Evolutionary conservation across 257 asterid genomes (phyloP), one percentile per base, ranked within the genome.

Genomic region (Penstemon davidsonii): DNA sequence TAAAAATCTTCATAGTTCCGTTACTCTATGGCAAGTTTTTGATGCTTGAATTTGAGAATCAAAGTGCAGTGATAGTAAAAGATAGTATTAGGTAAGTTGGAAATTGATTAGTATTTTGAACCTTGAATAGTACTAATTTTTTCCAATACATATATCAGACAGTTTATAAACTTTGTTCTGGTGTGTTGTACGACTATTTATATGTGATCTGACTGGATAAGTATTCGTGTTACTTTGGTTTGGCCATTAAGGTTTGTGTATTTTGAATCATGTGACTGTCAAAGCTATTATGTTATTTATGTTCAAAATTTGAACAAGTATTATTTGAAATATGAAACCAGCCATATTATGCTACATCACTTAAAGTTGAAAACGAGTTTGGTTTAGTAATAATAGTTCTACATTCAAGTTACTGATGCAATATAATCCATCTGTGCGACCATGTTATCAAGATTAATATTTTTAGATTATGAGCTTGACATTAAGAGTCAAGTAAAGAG

Each of bases 11-110:
- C 15, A 37, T 8, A 11, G 57, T 52, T 47, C 15, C 8, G 18
- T 60, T 8, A 15, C 40, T 63, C 64, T 44, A 55, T 55, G 45
- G 70, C 38, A n/a, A 49, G 56, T 13, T 42, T 49, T 8, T 58
- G 8, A 47, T 59, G 36, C 37, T 54, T 53, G 13, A 66, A 8
- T 60, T 60, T 66, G 50, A 54, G 63, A 25, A 25, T 25, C 33
- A 25, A 25, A 25, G 33, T 2, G 33, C 33, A 0, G 33, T 25
- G 33, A 25, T 45, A 9, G 60, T 45, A 39, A 45, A 71, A 67
- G 61, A 55, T 66, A 47, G 50, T 19, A 55, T 18, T 38, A 25
- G 12, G 68, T 41, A 15, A 60, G 12, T 19, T 42, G 12, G 56
- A 37, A 8, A 12, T 4, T 19, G 43, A 39, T 19, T 37, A 1